Percentiles rank a stretch among this genome's conserved stretches.
Conservation (phyloP, 179 eudicot genomes). For the Beta lomatogona region DNA sequence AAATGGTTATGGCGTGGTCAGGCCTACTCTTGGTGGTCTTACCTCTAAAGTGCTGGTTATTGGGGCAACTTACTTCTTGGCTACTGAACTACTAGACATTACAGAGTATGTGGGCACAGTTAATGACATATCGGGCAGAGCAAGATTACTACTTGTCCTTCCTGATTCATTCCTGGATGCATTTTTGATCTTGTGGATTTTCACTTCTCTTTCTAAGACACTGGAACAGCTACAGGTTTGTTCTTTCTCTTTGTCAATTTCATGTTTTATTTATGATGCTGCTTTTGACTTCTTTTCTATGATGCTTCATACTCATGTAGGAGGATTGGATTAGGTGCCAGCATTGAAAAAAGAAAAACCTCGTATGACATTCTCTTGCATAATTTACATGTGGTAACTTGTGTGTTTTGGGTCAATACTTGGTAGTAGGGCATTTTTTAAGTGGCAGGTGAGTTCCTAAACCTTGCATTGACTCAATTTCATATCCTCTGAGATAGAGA, state of each 20-base stretch:
- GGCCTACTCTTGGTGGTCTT: slow-evolving; percentile 98
- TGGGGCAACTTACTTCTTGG: slow-evolving; percentile 85
- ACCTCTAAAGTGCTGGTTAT: slow-evolving; percentile 86
- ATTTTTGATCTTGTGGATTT: slow-evolving; percentile 89
- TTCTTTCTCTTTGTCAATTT: not conserved
- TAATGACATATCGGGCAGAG: slow-evolving; percentile 91
- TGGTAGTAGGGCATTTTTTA: not conserved
- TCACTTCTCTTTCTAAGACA: slow-evolving; percentile 94
- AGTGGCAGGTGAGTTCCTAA: not conserved
- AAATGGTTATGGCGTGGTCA: slow-evolving; percentile 98
- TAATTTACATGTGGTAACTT: not conserved
- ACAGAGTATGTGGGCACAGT: slow-evolving; percentile 91
- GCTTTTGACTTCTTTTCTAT: not conserved
- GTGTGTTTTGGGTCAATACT: not conserved
- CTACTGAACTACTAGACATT: slow-evolving; percentile 81
- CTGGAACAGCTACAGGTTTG: slow-evolving; percentile 93
- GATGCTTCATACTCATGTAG: not conserved
- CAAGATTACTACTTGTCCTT: slow-evolving; percentile 76
- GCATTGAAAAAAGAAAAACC: not conserved
- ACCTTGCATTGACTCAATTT: not conserved
- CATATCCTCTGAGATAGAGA: not conserved
- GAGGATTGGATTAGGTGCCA: slow-evolving; percentile 8
- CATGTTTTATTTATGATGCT: not conserved
- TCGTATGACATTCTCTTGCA: not conserved
- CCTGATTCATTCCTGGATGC: slow-evolving; percentile 92